Conservation (phyloP, 257 asterid genomes). For the Pogostemon cablin region DNA sequence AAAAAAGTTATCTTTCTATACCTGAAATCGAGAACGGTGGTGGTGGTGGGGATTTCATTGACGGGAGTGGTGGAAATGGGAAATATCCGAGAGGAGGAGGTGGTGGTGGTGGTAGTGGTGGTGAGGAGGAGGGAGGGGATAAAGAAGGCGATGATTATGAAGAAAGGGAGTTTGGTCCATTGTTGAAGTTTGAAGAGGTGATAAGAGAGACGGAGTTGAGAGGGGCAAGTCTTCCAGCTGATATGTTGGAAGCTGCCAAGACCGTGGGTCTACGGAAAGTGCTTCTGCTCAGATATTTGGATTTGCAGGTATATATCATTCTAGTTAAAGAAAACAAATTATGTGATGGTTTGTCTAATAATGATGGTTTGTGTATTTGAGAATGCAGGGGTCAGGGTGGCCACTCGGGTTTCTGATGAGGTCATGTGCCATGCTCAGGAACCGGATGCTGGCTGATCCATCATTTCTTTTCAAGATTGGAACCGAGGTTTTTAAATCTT, state of each 20-base stretch:
- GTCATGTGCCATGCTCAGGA: conserved; percentile 76
- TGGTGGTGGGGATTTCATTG: conserved; percentile 39
- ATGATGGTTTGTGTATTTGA: conserved; percentile 32
- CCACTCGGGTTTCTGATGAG: conserved; percentile 82
- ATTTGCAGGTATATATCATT: conserved; percentile 73
- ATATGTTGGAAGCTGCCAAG: conserved; percentile 95
- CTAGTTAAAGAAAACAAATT: neutral
- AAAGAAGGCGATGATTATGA: conserved; percentile 57
- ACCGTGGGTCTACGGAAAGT: conserved; percentile 71
- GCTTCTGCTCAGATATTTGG: conserved; percentile 76
- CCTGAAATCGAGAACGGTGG: conserved; percentile 39
- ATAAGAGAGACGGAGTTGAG: conserved; percentile 75
- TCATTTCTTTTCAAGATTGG: conserved; percentile 97
- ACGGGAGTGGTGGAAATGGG: conserved; percentile 63
- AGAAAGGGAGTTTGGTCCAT: conserved; percentile 81
- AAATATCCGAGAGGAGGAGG: conserved; percentile 40
- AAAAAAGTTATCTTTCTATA: conserved; percentile 25
- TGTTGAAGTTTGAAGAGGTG: conserved; percentile 88
- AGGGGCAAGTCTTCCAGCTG: conserved; percentile 82
- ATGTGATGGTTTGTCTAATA: conserved; percentile 7
- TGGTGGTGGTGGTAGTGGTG: conserved; percentile 50
- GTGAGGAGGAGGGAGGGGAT: conserved; percentile 47
- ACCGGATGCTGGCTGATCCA: conserved; percentile 97
- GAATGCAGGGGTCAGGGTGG: conserved; percentile 71
- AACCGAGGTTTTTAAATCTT: conserved; percentile 67